These are phyloP conservation scores for Aspergillus mulundensis DNA, from an alignment of 495 filamentous ascomycete species.

Conservation along the genomic window DNA sequence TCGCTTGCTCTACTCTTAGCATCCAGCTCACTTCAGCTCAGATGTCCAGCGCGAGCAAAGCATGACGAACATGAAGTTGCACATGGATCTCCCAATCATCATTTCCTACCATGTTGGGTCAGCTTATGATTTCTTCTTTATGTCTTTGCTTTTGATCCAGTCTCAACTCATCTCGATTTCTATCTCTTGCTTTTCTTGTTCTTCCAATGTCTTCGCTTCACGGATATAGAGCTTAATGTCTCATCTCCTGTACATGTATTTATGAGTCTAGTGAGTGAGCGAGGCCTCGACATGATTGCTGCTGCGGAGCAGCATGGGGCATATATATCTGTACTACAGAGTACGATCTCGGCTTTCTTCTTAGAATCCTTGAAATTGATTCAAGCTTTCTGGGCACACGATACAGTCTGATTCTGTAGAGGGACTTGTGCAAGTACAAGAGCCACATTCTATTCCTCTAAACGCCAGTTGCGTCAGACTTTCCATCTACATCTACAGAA, in stretches of 20 bases:
- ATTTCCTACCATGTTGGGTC: neutral
- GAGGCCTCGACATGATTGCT: conserved; percentile 7
- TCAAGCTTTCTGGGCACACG: too few species aligned
- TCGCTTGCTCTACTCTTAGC: too few species aligned
- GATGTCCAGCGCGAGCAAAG: too few species aligned
- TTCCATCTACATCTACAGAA: too few species aligned
- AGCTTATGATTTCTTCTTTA: conserved; percentile 1
- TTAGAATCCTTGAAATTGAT: neutral
- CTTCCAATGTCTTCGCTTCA: conserved; percentile 8
- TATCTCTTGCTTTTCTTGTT: neutral
- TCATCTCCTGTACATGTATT: conserved; percentile 17
- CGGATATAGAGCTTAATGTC: conserved; percentile 13
- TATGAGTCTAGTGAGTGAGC: neutral
- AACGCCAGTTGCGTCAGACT: neutral
- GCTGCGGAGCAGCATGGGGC: conserved; percentile 3
- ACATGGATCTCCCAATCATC: too few species aligned
- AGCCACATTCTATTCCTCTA: too few species aligned
- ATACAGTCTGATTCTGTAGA: too few species aligned
- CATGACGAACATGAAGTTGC: too few species aligned
- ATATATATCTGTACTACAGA: conserved; percentile 8
- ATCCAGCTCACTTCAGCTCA: too few species aligned
- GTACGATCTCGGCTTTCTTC: neutral
- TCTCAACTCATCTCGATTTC: neutral
- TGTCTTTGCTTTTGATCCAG: neutral
- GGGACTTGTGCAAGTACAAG: too few species aligned